These are phyloP conservation scores for Emmonsia crescens DNA, from an alignment of 2,329 filamentous ascomycete species.

Conservation along the genomic window DNA sequence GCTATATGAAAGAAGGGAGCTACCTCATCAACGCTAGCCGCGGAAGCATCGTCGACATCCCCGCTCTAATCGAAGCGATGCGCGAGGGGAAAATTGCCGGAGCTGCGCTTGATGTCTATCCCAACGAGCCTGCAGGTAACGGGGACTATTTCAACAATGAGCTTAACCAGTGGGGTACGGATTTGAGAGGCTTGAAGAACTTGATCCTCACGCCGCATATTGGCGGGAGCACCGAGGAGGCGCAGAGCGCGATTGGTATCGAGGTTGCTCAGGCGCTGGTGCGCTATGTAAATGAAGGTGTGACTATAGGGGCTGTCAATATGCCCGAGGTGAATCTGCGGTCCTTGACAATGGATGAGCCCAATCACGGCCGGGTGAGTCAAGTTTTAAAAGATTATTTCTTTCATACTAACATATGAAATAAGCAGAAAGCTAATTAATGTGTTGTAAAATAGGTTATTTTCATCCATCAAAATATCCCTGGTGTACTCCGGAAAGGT, in stretches of 20 bases:
- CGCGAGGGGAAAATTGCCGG: slow-evolving; percentile 78
- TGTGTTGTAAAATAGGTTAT: slow-evolving; percentile 50
- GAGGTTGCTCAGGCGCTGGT: slow-evolving; percentile 84
- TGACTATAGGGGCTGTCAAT: slow-evolving; percentile 86
- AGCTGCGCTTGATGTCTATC: slow-evolving; percentile 93
- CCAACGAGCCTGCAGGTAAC: slow-evolving; percentile 84
- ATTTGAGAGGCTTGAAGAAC: slow-evolving; percentile 77
- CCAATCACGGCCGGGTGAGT: slow-evolving; percentile 69
- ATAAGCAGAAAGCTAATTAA: slow-evolving; percentile 11
- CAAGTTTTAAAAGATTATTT: neutral
- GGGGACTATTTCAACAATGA: slow-evolving; percentile 85
- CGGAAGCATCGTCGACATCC: slow-evolving; percentile 87
- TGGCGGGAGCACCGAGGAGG: slow-evolving; percentile 94
- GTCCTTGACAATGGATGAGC: slow-evolving; percentile 80
- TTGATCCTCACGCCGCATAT: slow-evolving; percentile 95
- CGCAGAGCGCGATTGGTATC: slow-evolving; percentile 87
- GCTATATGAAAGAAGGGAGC: slow-evolving; percentile 81
- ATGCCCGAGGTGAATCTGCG: slow-evolving; percentile 89
- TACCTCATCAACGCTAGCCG: slow-evolving; percentile 96
- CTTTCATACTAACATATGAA: neutral
- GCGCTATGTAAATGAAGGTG: slow-evolving; percentile 90
- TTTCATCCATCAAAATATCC: slow-evolving; percentile 94
- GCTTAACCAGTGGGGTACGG: slow-evolving; percentile 75
- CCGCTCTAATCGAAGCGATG: slow-evolving; percentile 79
- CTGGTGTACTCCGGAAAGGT: slow-evolving; percentile 82